A percentile compares a stretch with the other conserved stretches of the same genome.
These are phyloP conservation scores for Apiosordaria backusii DNA, from an alignment of 495 filamentous ascomycete species.

Conservation along the genomic window DNA sequence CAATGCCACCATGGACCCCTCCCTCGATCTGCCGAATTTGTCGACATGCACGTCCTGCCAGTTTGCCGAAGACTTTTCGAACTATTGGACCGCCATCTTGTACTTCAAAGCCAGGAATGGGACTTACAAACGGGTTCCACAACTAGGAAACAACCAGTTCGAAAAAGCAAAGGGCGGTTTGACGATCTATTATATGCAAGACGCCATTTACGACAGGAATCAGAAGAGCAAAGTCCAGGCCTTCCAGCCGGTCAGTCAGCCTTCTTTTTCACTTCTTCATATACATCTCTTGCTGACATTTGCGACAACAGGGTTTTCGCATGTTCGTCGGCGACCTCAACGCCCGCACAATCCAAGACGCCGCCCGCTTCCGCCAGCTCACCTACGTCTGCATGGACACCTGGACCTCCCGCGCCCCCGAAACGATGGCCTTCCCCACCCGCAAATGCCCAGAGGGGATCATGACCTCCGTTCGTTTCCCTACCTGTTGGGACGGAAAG, in stretches of 20 bases:
- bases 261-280: neutral
- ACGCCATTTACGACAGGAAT: constrained; percentile 33
- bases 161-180: constrained; percentile 39
- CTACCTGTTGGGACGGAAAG: constrained; percentile 54
- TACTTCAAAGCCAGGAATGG: constrained; percentile 49
- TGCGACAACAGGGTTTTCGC: constrained; percentile 43
- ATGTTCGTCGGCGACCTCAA: constrained; percentile 49
- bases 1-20: constrained; percentile 42
- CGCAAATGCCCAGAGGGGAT: constrained; percentile 44
- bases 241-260: constrained; percentile 32
- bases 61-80: constrained; percentile 28
- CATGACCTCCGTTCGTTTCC: constrained; percentile 50
- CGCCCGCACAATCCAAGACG: constrained; percentile 31
- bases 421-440: constrained; percentile 44
- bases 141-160: constrained; percentile 40
- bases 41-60: constrained; percentile 33
- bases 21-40: constrained; percentile 39
- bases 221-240: constrained; percentile 35
- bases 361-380: constrained; percentile 32
- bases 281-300: neutral
- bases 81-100: constrained; percentile 44
- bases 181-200: constrained; percentile 45
- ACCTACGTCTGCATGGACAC: constrained; percentile 43
- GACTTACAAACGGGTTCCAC: constrained; percentile 40
- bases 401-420: constrained; percentile 30